phyloP scores from a whole-genome alignment of 208 protist genomes.

The Paratrypanosoma confusum region DNA sequence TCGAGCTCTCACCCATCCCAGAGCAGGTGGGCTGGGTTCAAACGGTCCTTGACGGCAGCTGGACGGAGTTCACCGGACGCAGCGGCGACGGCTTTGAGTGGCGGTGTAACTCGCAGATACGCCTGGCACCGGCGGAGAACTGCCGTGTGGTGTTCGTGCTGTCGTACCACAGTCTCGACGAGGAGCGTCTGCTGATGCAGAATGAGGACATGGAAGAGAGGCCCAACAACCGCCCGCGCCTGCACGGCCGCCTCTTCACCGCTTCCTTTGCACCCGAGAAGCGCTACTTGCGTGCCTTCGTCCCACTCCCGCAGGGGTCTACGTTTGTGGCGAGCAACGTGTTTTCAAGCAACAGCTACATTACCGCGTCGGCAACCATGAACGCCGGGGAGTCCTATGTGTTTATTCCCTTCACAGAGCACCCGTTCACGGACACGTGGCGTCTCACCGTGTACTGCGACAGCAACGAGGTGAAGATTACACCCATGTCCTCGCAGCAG shows the following conservation, averaged over 20 bases:
- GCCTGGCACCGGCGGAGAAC: conserved; percentile 38
- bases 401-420: conserved; percentile 84
- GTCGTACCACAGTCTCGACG: conserved; percentile 72
- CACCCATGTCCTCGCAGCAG: conserved; percentile 24
- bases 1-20: conserved; percentile 74
- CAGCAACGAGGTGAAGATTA: conserved; percentile 56
- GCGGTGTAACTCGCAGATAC: conserved; percentile 82
- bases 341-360: conserved; percentile 80
- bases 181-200: conserved; percentile 22
- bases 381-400: conserved; percentile 55
- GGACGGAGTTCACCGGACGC: conserved; percentile 79
- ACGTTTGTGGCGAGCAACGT: conserved; percentile 81
- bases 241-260: conserved; percentile 83
- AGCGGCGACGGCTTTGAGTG: conserved; percentile 76
- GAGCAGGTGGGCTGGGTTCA: conserved; percentile 83
- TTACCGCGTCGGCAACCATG: conserved; percentile 66
- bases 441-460: conserved; percentile 83
- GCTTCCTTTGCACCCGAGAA: conserved; percentile 55
- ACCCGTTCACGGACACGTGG: conserved; percentile 62
- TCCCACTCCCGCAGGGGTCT: conserved; percentile 76
- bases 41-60: conserved; percentile 63
- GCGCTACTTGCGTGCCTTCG: conserved; percentile 76
- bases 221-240: conserved; percentile 55
- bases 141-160: conserved; percentile 77
- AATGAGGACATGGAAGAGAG: conserved; percentile 64